A percentile compares a stretch with the other conserved stretches of the same genome.
Conservation (phyloP, 2,329 filamentous ascomycete species). For the Orbilia brochopaga region DNA sequence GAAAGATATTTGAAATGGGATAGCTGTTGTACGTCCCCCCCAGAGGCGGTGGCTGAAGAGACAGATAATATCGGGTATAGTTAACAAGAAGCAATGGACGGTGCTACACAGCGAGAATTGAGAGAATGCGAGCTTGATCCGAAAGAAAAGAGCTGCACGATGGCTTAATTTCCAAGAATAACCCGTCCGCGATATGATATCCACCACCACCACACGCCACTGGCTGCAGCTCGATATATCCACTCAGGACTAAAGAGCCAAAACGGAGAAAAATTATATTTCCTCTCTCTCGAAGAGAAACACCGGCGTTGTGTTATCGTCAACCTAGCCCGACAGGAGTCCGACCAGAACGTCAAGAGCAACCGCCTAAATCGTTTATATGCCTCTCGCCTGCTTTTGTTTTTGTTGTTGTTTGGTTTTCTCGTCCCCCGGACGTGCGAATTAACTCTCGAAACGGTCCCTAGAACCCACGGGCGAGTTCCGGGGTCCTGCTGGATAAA, state of each 20-base stretch:
- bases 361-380: conserved; percentile 37
- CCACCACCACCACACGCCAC: conserved; percentile 1
- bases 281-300: background rate
- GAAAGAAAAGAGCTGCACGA: background rate
- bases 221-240: background rate
- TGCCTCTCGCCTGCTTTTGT: conserved; percentile 25
- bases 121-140: background rate
- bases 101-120: background rate
- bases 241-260: conserved; percentile 21
- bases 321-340: conserved; percentile 8
- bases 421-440: conserved; percentile 11
- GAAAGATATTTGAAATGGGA: conserved; percentile 32
- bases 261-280: background rate
- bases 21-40: background rate
- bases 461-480: conserved; percentile 43
- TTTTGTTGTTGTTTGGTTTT: conserved; percentile 45
- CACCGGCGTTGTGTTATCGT: conserved; percentile 37
- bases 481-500: conserved; percentile 49
- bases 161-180: conserved; percentile 1
- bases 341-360: conserved; percentile 16
- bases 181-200: background rate
- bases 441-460: conserved; percentile 37
- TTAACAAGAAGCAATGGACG: background rate
- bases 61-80: background rate
- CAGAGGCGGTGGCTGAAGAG: conserved; percentile 17